These are phyloP conservation scores for Globisporangium perplexum DNA, from an alignment of 352 stramenopile species.

Conservation along the genomic window DNA sequence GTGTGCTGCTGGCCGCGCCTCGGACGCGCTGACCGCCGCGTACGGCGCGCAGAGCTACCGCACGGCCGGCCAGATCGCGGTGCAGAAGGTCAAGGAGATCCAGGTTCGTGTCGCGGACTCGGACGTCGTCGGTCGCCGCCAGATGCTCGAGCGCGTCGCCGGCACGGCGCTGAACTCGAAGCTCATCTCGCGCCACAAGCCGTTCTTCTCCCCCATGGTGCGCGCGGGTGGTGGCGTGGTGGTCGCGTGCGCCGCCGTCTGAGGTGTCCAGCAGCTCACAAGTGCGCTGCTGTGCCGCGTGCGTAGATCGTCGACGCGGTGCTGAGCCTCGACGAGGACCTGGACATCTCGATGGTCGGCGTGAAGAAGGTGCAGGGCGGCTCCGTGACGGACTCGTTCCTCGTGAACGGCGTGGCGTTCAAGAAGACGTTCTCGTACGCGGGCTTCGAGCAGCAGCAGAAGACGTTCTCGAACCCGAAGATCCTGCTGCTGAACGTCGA, in stretches of 20 bases:
- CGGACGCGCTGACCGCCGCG: too few species aligned
- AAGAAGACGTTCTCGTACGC: conserved; percentile 99
- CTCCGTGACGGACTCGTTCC: conserved; percentile 96
- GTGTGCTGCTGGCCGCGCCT: neutral
- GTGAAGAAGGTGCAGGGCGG: conserved; percentile 98
- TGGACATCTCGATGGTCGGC: conserved; percentile 91
- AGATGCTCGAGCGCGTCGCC: conserved; percentile 91
- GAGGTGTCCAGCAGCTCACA: neutral
- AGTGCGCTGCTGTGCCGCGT: neutral
- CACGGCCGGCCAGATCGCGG: conserved; percentile 74
- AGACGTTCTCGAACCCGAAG: conserved; percentile 95
- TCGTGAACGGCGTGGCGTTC: conserved; percentile 98
- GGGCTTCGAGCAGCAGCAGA: conserved; percentile 99
- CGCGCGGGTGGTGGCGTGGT: neutral
- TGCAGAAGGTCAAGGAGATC: conserved; percentile 85
- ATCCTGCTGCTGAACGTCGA: conserved; percentile 98
- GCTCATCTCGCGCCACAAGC: conserved; percentile 96
- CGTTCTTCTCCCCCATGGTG: conserved; percentile 97
- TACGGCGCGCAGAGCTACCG: conserved; percentile 53
- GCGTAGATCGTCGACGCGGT: conserved; percentile 93
- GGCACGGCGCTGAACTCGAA: conserved; percentile 98
- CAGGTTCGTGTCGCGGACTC: conserved; percentile 79
- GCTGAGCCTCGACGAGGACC: conserved; percentile 85
- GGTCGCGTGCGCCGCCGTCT: neutral
- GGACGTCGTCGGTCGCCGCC: conserved; percentile 63